A percentile compares a stretch with the other conserved stretches of the same genome.
Evolutionary conservation across 768 basidiomycete genomes (phyloP).

Genomic region (Suillus subaureus): DNA sequence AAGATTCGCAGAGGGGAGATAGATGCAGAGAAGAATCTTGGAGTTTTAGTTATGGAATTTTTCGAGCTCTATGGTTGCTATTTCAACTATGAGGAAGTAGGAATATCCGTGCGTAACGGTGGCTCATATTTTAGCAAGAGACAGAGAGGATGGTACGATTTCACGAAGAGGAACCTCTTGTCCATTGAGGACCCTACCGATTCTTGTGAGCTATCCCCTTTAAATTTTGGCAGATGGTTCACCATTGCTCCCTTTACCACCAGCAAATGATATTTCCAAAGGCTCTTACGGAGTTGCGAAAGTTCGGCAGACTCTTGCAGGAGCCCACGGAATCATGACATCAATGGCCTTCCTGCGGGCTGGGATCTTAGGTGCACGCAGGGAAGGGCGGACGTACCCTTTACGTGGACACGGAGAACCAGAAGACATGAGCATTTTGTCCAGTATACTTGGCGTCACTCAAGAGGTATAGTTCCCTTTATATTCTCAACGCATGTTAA

Average conservation of each 20-base stretch:
- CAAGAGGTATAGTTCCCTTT: slow-evolving; percentile 58
- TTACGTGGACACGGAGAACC: slow-evolving; percentile 48
- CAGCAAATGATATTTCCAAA: slow-evolving; percentile 91
- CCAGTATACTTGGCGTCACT: slow-evolving; percentile 79
- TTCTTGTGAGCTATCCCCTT: slow-evolving; percentile 55
- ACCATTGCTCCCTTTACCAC: slow-evolving; percentile 6
- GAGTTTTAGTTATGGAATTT: slow-evolving; percentile 95
- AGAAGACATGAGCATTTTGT: slow-evolving; percentile 77
- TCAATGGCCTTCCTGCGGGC: slow-evolving; percentile 69
- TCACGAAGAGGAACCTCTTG: slow-evolving; percentile 56
- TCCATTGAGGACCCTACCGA: slow-evolving; percentile 96
- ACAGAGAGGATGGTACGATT: slow-evolving; percentile 79
- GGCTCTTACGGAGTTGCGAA: slow-evolving; percentile 84
- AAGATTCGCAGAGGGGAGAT: slow-evolving; percentile 90
- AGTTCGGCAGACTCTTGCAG: slow-evolving; percentile 82
- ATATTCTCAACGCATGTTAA: slow-evolving; percentile 6
- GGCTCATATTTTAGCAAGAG: slow-evolving; percentile 89
- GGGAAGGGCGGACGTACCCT: slow-evolving; percentile 48
- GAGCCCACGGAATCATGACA: slow-evolving; percentile 79
- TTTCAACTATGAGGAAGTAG: slow-evolving; percentile 91
- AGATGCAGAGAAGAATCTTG: slow-evolving; percentile 83
- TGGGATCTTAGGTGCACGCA: slow-evolving; percentile 60
- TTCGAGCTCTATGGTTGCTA: slow-evolving; percentile 92
- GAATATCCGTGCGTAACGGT: slow-evolving; percentile 85
- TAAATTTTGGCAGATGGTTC: slow-evolving; percentile 1